Base-by-base conservation (phyloP, 2,329 filamentous ascomycete species). In the Torrubiellomyces zombiae region DNA sequence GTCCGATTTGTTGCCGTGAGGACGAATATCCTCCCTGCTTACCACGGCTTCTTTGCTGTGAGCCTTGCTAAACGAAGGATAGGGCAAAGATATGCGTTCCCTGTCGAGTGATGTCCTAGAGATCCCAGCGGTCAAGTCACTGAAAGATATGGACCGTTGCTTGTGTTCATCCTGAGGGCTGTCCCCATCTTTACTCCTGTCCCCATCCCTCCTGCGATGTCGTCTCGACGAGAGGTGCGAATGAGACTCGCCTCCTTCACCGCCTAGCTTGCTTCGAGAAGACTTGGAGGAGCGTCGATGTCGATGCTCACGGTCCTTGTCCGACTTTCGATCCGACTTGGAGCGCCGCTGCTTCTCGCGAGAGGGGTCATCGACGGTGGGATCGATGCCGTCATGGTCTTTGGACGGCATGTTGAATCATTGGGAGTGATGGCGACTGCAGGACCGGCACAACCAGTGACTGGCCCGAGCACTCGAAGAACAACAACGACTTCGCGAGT, bases 21-120 rank as follows among this genome's bases (percentile, higher is more conserved):
- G 30, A 12, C 50, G 45, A 24, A 66, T 36, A 26, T 67, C 60
- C 22, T 73, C 66, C 26, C 58, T 58, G 43, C 69, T 74, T 35
- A 69, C 63, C 27, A 93, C 68, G 21, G 72, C 69, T 54, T 94
- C 86, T 50, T 83, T 89, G 59, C 82, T 91, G 49, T 92, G 81
- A 9, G 78, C 78, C 53, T 91, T 94, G 53, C 79, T 89, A 50
- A 91, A 82, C 8, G 65, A 63, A 2, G 83, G 81, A 45, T 93
- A 92, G 6, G 80, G 75, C 20, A 78, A 45, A 32, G 62, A 65
- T 17, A 58, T 45, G 15, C 60, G 59, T 26, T 63, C 56, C 31
- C 47, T 53, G 21, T 50, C 45, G 13, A 53, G 32, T 13, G 43
- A 44, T 6, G 47, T 43, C 22, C 42, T 46, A 25, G 49, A 44